These are phyloP conservation scores for Huntiella bhutanensis DNA, from an alignment of 2,329 filamentous ascomycete species.

Conservation along the genomic window DNA sequence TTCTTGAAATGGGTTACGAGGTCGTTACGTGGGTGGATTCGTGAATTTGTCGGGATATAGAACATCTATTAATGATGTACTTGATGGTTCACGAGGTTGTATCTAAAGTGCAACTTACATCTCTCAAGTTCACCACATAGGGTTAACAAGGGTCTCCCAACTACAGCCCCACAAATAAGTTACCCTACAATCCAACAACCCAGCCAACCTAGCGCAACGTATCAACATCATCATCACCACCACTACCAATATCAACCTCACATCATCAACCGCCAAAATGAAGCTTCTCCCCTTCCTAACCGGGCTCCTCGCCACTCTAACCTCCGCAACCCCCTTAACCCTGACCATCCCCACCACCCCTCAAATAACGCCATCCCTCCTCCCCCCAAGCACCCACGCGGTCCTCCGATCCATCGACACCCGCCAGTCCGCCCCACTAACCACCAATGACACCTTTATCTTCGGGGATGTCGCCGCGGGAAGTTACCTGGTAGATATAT, in stretches of 20 bases:
- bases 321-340: constrained; percentile 23
- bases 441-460: constrained; percentile 49
- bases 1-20: too few relatives aligned
- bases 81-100: too few relatives aligned
- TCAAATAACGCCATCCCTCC: constrained; percentile 28
- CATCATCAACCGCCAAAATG: background rate
- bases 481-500: constrained; percentile 67
- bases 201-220: too few relatives aligned
- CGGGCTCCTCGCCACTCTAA: constrained; percentile 16
- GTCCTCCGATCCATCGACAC: constrained; percentile 29
- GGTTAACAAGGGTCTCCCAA: too few relatives aligned
- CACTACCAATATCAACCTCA: background rate
- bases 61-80: too few relatives aligned
- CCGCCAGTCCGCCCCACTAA: constrained; percentile 39
- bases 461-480: constrained; percentile 54
- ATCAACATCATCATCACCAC: too few relatives aligned
- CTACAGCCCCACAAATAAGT: background rate
- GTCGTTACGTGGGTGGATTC: too few relatives aligned
- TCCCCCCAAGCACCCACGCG: constrained; percentile 48
- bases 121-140: too few relatives aligned
- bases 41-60: too few relatives aligned
- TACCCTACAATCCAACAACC: background rate
- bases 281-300: constrained; percentile 16
- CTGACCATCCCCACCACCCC: constrained; percentile 25
- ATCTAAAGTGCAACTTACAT: too few relatives aligned